Evolutionary conservation across 2,329 filamentous ascomycete species (phyloP).

Genomic region (Metarhizium anisopliae): DNA sequence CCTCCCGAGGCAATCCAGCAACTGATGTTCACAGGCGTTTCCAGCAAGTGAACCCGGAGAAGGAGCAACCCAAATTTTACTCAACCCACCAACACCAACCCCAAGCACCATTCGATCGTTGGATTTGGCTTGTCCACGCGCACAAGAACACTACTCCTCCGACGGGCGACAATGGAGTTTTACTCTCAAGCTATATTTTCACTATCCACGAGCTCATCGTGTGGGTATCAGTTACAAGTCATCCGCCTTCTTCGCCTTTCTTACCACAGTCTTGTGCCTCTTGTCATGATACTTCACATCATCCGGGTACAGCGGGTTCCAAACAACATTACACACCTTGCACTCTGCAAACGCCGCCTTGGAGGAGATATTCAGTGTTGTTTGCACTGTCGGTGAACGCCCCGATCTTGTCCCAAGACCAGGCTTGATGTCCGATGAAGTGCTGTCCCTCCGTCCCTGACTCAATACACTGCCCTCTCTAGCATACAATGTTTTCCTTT

Average conservation of each 20-base stretch:
- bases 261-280: constrained; percentile 26
- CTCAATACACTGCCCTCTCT: not conserved
- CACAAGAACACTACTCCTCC: too few relatives aligned
- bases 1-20: too few relatives aligned
- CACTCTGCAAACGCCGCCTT: constrained; percentile 34
- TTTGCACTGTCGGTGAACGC: constrained; percentile 23
- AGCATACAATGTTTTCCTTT: not conserved
- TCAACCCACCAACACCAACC: too few relatives aligned
- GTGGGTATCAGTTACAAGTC: constrained; percentile 9
- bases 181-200: not conserved
- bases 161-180: not conserved
- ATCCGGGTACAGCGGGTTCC: constrained; percentile 33
- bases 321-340: constrained; percentile 32
- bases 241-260: constrained; percentile 16
- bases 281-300: constrained; percentile 34
- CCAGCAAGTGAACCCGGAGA: too few relatives aligned
- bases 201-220: not conserved
- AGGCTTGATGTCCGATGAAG: not conserved
- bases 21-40: too few relatives aligned
- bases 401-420: constrained; percentile 1
- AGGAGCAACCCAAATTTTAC: too few relatives aligned
- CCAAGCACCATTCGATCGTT: too few relatives aligned
- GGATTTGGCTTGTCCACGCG: too few relatives aligned
- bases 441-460: not conserved
- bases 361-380: constrained; percentile 34